Percentiles rank a stretch among this genome's conserved stretches.
These are phyloP conservation scores for Diaporthe caulivora DNA, from an alignment of 2,329 filamentous ascomycete species.

Conservation along the genomic window DNA sequence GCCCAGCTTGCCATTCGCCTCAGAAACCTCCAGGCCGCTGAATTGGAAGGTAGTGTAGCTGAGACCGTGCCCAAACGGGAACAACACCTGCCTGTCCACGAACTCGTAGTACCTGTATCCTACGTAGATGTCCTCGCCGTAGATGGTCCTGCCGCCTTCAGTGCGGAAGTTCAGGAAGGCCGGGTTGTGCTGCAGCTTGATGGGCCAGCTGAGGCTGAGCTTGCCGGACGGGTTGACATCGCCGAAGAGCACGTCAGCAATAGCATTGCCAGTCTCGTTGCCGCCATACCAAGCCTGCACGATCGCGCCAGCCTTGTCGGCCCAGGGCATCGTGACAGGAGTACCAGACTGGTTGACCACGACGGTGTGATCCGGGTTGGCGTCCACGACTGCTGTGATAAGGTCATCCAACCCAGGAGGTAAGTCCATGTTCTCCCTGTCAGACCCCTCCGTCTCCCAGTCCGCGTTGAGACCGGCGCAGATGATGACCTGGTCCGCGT, in stretches of 20 bases:
- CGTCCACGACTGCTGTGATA: slow-evolving; percentile 73
- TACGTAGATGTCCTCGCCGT: slow-evolving; percentile 80
- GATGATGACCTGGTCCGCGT: slow-evolving; percentile 82
- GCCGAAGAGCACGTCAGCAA: slow-evolving; percentile 83
- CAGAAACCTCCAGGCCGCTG: slow-evolving; percentile 61
- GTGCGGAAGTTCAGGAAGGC: slow-evolving; percentile 75
- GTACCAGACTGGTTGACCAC: slow-evolving; percentile 85
- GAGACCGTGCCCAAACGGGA: slow-evolving; percentile 47
- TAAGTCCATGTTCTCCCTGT: slow-evolving; percentile 83
- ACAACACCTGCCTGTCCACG: slow-evolving; percentile 47
- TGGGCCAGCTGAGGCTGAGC: slow-evolving; percentile 75
- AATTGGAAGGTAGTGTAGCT: slow-evolving; percentile 51
- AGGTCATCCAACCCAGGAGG: slow-evolving; percentile 80
- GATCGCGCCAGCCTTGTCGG: slow-evolving; percentile 66
- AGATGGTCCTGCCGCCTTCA: slow-evolving; percentile 74
- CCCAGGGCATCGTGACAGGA: slow-evolving; percentile 80
- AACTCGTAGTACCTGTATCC: slow-evolving; percentile 81
- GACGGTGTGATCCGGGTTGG: slow-evolving; percentile 73
- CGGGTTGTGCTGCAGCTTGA: slow-evolving; percentile 73
- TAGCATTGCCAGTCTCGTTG: slow-evolving; percentile 86
- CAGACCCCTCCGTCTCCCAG: slow-evolving; percentile 84
- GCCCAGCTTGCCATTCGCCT: slow-evolving; percentile 60
- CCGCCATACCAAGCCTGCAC: slow-evolving; percentile 88
- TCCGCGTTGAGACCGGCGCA: slow-evolving; percentile 84
- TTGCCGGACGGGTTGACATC: slow-evolving; percentile 79